Evolutionary conservation across 2,329 filamentous ascomycete genomes (phyloP), one percentile per base, ranked within the genome.

Genomic region (Diplodia corticola): DNA sequence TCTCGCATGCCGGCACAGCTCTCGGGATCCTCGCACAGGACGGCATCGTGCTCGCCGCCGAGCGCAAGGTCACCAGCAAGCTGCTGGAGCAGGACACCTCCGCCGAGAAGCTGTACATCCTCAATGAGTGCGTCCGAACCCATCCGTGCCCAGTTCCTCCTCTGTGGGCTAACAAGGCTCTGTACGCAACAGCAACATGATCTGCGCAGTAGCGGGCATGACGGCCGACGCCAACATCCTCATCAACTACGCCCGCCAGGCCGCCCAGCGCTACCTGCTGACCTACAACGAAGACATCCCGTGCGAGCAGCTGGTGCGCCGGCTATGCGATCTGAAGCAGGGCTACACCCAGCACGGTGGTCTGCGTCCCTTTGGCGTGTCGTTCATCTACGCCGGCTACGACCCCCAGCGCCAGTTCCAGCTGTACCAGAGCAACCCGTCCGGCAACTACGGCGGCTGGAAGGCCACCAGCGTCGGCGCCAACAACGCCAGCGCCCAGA

Each of bases 231-330:
- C 95, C 80, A 99, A 99, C 85, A 99, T 99, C 80, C 92, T 99
- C 79, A 99, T 99, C 88, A 99, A 99, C 86, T 97, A 96, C 82
- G 96, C 95, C 78, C 93, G 95, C 74, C 92, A 97, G 87, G 91
- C 92, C 75, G 95, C 95, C 74, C 95, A 99, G 83, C 89, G 91
- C 77, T 98, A 99, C 83, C 94, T 99, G 79, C 88, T 97, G 72
- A 99, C 94, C 75, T 99, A 99, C 86, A 97, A 98, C 85, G 93
- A 97, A 90, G 95, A 99, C 78, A 99, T 99, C 71, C 95, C 95
- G 67, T 99, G 95, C 84, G 95, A 99, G 81, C 95, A 99, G 82
- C 91, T 99, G 67, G 95, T 99, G 69, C 93, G 95, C 74, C 89
- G 92, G 73, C 86, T 99, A 75, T 99, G 96, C 82, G 95, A 99